phyloP scores from a whole-genome alignment of 2,329 filamentous ascomycete species.

The Huntiella omanensis region DNA sequence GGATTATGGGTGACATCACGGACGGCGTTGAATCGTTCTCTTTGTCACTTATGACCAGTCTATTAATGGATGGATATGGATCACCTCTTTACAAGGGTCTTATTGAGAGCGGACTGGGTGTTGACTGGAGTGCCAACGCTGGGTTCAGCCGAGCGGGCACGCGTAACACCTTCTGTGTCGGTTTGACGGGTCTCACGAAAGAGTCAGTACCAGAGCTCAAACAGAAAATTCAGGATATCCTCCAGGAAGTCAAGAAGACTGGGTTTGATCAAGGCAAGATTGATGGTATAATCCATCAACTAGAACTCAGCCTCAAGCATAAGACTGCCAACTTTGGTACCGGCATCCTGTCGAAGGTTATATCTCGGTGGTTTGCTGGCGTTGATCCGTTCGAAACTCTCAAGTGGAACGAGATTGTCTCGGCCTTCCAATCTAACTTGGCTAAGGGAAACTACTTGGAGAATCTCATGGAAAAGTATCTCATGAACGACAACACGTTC shows the following conservation, averaged over 20 bases:
- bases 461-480: slow-evolving; percentile 68
- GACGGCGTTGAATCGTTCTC: slow-evolving; percentile 81
- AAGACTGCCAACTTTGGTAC: slow-evolving; percentile 94
- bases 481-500: slow-evolving; percentile 70
- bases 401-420: slow-evolving; percentile 77
- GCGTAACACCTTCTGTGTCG: slow-evolving; percentile 71
- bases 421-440: slow-evolving; percentile 61
- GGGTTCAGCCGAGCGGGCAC: slow-evolving; percentile 70
- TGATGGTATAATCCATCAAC: slow-evolving; percentile 79
- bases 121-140: slow-evolving; percentile 87
- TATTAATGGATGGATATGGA: slow-evolving; percentile 86
- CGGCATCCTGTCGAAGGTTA: slow-evolving; percentile 69
- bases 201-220: slow-evolving; percentile 62
- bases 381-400: slow-evolving; percentile 81
- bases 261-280: slow-evolving; percentile 85
- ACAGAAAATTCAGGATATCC: slow-evolving; percentile 50
- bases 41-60: slow-evolving; percentile 58
- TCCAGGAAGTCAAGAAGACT: slow-evolving; percentile 48
- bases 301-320: slow-evolving; percentile 85
- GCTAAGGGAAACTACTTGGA: slow-evolving; percentile 67
- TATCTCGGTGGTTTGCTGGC: slow-evolving; percentile 90
- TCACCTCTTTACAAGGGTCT: slow-evolving; percentile 80
- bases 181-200: slow-evolving; percentile 74
- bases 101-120: slow-evolving; percentile 75
- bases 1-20: slow-evolving; percentile 69